phyloP scores from a whole-genome alignment of 805 yeast genomes.

The Metschnikowia cerradonensis region DNA sequence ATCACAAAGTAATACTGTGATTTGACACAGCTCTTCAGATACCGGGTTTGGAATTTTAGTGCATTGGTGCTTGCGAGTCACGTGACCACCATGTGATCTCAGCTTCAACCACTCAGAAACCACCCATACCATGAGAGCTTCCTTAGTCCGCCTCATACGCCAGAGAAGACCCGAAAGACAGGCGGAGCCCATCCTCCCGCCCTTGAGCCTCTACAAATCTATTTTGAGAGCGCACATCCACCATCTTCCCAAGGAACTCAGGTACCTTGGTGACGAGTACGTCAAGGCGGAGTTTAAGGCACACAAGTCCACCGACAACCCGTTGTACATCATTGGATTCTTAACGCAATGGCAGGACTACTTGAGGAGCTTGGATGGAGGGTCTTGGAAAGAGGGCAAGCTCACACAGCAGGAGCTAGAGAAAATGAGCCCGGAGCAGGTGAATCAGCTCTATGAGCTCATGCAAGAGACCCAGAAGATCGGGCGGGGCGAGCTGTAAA shows the following conservation, averaged over 20 bases:
- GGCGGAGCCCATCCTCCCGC: slow-evolving; percentile 63
- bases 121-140: slow-evolving; percentile 31
- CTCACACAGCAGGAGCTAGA: slow-evolving; percentile 64
- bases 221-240: slow-evolving; percentile 72
- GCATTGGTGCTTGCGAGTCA: background rate
- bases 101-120: background rate
- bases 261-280: slow-evolving; percentile 83
- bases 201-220: slow-evolving; percentile 72
- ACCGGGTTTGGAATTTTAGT: background rate
- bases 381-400: slow-evolving; percentile 38
- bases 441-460: slow-evolving; percentile 72
- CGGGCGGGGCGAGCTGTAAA: slow-evolving; percentile 13
- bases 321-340: slow-evolving; percentile 90
- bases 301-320: slow-evolving; percentile 79
- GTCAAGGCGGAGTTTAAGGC: slow-evolving; percentile 86
- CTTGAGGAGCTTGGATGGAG: slow-evolving; percentile 51
- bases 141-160: slow-evolving; percentile 31
- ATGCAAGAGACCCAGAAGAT: slow-evolving; percentile 64
- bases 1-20: too few species aligned
- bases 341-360: slow-evolving; percentile 93
- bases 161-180: slow-evolving; percentile 40
- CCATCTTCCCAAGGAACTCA: slow-evolving; percentile 61
- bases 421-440: slow-evolving; percentile 87
- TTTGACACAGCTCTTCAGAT: too few species aligned
- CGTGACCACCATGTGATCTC: background rate